Conservation (phyloP, 768 basidiomycete genomes). For the Mrakia hoshinonis region DNA sequence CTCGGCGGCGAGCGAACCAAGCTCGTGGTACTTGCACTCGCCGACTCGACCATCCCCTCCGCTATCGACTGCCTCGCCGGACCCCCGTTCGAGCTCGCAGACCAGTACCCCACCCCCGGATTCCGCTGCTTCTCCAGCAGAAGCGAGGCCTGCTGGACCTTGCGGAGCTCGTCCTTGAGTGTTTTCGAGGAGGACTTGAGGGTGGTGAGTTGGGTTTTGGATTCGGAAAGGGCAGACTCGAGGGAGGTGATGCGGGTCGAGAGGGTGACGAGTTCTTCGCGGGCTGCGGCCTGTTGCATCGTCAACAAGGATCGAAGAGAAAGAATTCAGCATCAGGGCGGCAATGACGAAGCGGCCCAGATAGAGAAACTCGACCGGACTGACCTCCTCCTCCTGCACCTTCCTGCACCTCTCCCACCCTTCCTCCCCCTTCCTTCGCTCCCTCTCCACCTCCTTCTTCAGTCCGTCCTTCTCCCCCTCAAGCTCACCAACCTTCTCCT, state of each 20-base stretch:
- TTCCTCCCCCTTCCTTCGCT: slow-evolving; percentile 39
- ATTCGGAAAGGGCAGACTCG: slow-evolving; percentile 65
- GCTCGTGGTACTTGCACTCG: slow-evolving; percentile 7
- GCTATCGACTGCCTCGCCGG: neutral
- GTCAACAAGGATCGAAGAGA: no score
- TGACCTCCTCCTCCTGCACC: slow-evolving; percentile 57
- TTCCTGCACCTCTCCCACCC: slow-evolving; percentile 44
- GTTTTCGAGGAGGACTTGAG: slow-evolving; percentile 74
- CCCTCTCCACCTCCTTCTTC: slow-evolving; percentile 40
- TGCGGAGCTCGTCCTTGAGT: slow-evolving; percentile 85
- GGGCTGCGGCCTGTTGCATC: slow-evolving; percentile 47
- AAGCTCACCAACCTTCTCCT: slow-evolving; percentile 51
- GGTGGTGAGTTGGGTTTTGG: slow-evolving; percentile 58
- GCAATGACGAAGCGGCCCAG: no score
- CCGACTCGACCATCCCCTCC: neutral
- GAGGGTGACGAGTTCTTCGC: slow-evolving; percentile 49
- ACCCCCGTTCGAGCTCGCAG: slow-evolving; percentile 34
- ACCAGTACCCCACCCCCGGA: slow-evolving; percentile 92
- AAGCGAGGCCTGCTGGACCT: slow-evolving; percentile 86
- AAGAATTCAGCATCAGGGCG: no score
- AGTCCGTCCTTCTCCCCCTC: slow-evolving; percentile 50
- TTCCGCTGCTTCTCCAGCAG: slow-evolving; percentile 81
- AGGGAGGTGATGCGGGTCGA: slow-evolving; percentile 46
- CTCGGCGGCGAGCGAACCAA: neutral
- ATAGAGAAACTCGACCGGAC: no score